Percentiles rank a stretch among this genome's conserved stretches.
phyloP scores from a whole-genome alignment of 2,329 filamentous ascomycete species.

The Aciculosporium take region DNA sequence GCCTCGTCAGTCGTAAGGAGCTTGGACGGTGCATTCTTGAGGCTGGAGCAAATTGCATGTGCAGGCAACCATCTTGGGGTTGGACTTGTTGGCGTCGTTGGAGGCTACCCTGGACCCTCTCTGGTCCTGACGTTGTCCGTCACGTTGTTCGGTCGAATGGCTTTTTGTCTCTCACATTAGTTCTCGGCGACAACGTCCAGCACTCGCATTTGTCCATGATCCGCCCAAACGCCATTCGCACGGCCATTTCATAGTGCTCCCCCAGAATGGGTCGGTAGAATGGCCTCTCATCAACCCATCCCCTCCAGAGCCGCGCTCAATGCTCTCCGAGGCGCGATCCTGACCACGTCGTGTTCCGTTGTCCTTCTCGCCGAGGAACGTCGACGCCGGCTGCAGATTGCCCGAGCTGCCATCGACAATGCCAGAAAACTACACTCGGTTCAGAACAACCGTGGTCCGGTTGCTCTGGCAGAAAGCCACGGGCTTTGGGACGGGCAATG shows the following conservation, averaged over 20 bases:
- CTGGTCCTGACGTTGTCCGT: too few species aligned
- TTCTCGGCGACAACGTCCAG: neutral
- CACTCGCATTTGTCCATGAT: neutral
- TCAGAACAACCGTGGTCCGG: slow-evolving; percentile 17
- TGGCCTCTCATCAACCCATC: slow-evolving; percentile 33
- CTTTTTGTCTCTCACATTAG: too few species aligned
- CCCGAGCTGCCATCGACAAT: slow-evolving; percentile 36
- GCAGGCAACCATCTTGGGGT: too few species aligned
- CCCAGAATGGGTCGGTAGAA: slow-evolving; percentile 19
- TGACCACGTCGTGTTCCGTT: slow-evolving; percentile 44
- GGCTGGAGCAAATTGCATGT: too few species aligned
- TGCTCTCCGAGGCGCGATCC: slow-evolving; percentile 38
- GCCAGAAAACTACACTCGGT: slow-evolving; percentile 33
- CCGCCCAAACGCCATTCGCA: neutral
- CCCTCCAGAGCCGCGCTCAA: slow-evolving; percentile 42
- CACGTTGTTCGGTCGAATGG: neutral
- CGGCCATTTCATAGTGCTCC: neutral
- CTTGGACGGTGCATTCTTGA: too few species aligned
- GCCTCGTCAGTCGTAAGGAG: too few species aligned
- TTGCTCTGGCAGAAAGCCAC: slow-evolving; percentile 15
- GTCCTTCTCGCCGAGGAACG: slow-evolving; percentile 42
- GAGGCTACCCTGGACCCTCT: too few species aligned
- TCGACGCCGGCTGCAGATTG: slow-evolving; percentile 37
- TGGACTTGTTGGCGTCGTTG: too few species aligned
- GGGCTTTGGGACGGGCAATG: slow-evolving; percentile 9